Evolutionary conservation across 805 yeast genomes (phyloP).

Genomic region (Ogataea zsoltii): DNA sequence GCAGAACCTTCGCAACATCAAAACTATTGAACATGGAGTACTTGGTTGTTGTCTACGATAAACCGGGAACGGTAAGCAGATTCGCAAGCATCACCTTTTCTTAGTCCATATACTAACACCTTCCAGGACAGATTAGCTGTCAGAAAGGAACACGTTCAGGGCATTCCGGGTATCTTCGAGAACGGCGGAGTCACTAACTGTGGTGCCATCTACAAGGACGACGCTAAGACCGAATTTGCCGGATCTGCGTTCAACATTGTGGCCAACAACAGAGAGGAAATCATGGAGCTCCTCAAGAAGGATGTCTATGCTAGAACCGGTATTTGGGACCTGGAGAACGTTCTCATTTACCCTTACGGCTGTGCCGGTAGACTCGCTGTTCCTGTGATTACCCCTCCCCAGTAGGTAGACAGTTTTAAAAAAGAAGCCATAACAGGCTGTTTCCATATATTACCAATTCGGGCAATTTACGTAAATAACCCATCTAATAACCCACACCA

Average conservation of each 20-base stretch:
- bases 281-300: slow-evolving; percentile 58
- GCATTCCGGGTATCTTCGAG: slow-evolving; percentile 41
- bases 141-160: slow-evolving; percentile 55
- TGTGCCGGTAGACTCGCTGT: slow-evolving; percentile 46
- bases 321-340: slow-evolving; percentile 73
- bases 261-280: slow-evolving; percentile 68
- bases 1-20: slow-evolving; percentile 2
- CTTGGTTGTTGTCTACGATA: slow-evolving; percentile 69
- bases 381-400: slow-evolving; percentile 22
- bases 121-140: slow-evolving; percentile 47
- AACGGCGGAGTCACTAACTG: slow-evolving; percentile 46
- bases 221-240: slow-evolving; percentile 53
- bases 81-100: neutral
- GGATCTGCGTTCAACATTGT: slow-evolving; percentile 66
- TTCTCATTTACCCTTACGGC: slow-evolving; percentile 55
- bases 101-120: neutral
- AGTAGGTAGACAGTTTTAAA: neutral
- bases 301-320: slow-evolving; percentile 67
- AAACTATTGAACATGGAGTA: slow-evolving; percentile 45
- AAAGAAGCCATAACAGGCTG: neutral
- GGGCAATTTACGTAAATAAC: too few relatives aligned
- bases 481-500: slow-evolving; percentile 61
- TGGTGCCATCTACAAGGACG: slow-evolving; percentile 54
- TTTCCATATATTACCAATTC: neutral
- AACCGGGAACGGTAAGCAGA: slow-evolving; percentile 48